A percentile compares a stretch with the other conserved stretches of the same genome.
Conservation (phyloP, 202 grass and related monocot genomes). For the Dendrocalamus latiflorus region DNA sequence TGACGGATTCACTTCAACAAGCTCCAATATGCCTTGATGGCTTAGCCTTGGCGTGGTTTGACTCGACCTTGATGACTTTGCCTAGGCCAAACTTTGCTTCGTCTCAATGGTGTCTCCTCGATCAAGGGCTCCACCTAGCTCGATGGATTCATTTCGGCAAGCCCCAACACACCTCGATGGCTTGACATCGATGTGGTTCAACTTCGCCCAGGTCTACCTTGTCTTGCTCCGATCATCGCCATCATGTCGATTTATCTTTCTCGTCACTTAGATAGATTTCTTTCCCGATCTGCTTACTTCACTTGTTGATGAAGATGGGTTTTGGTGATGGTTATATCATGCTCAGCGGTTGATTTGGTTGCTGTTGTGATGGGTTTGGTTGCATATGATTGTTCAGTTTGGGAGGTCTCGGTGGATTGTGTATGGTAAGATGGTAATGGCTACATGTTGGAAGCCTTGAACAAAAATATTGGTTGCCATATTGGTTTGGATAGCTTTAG, state of each 20-base stretch:
- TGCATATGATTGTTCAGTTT: neutral
- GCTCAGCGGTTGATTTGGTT: neutral
- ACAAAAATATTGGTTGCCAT: neutral
- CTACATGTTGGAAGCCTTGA: neutral
- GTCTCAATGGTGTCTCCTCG: too few species aligned
- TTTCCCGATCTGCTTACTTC: neutral
- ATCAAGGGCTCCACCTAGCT: too few species aligned
- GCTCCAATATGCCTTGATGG: too few species aligned
- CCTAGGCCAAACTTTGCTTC: too few species aligned
- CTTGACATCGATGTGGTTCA: too few species aligned
- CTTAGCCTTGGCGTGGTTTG: too few species aligned
- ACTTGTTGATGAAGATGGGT: neutral
- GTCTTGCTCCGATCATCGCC: neutral
- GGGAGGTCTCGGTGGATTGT: neutral
- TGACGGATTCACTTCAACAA: too few species aligned
- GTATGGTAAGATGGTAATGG: neutral
- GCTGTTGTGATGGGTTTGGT: slow-evolving; percentile 1
- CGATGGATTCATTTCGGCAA: too few species aligned
- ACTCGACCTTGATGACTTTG: too few species aligned
- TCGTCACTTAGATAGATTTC: neutral
- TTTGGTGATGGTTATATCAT: neutral
- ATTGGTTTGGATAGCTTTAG: neutral
- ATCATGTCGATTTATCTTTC: neutral
- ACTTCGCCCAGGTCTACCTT: slow-evolving; percentile 14
- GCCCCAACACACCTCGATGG: too few species aligned